These are phyloP conservation scores for Syzygium aromaticum DNA, from an alignment of 345 rosid genomes.

Conservation along the genomic window DNA sequence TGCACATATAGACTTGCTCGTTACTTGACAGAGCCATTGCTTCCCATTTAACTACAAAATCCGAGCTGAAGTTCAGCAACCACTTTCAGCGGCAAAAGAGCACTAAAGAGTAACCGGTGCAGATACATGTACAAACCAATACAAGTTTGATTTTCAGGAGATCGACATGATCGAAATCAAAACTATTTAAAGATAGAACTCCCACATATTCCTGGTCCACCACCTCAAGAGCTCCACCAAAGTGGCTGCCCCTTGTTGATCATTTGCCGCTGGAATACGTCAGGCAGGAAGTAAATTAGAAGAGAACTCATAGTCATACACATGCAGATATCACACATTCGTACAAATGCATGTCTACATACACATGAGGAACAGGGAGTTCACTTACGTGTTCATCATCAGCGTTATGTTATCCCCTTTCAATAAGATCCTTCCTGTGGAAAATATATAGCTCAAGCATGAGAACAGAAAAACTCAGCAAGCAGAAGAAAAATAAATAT, in stretches of 20 bases:
- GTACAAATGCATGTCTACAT: not conserved
- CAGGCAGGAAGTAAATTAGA: not conserved
- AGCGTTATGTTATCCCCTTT: conserved; percentile 90
- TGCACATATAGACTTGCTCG: not conserved
- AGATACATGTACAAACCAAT: not conserved
- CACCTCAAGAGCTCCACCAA: not conserved
- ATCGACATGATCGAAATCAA: not conserved
- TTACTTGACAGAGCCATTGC: not conserved
- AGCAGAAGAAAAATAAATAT: not conserved
- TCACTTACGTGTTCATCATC: conserved; percentile 84
- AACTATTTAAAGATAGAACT: not conserved
- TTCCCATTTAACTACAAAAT: not conserved
- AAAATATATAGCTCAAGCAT: not conserved
- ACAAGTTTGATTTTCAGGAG: not conserved
- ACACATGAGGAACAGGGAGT: not conserved
- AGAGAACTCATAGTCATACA: not conserved
- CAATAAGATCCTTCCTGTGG: conserved; percentile 76
- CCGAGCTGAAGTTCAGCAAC: not conserved
- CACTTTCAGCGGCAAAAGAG: not conserved
- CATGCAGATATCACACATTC: not conserved
- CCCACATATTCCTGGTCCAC: not conserved
- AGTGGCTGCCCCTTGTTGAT: conserved; percentile 3
- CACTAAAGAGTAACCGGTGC: not conserved
- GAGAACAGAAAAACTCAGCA: not conserved
- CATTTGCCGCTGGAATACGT: conserved; percentile 42